Evolutionary conservation across 2,329 filamentous ascomycete species (phyloP), one percentile per base, ranked within the genome.

Genomic region (Blastomyces silverae): DNA sequence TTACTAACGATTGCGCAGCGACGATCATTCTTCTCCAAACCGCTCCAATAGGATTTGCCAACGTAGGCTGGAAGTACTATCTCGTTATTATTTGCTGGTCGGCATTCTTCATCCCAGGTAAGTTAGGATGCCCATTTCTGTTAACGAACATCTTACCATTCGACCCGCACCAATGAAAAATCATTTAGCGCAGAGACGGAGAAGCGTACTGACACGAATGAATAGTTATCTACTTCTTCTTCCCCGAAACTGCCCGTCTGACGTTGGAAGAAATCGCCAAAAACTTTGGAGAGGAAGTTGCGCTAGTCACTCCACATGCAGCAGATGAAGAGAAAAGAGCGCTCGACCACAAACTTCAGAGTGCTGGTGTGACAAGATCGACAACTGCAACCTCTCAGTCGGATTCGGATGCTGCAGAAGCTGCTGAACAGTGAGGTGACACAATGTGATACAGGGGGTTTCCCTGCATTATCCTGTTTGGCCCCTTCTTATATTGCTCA

Each of bases 261-360:
- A 78, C 78, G 0, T 70, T 82, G 11, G 80, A 82, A 65, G 79
- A 82, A 66, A 78, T 82, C 31, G 77, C 74, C 17, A 71, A 76
- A 63, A 77, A 77, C 61, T 82, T 83, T 63, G 82, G 81, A 7
- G 81, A 84, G 61, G 80, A 83, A 31, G 79, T 83, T 7, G 80
- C 80, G 0, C 77, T 82, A 3, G 73, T 80, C 56, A 69, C 81
- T 7, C 80, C 77, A 3, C 77, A 80, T 67, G 76, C 77, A 0
- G 77, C 76, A 0, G 79, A 79, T 17, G 76, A 77, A 52, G 74
- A 78, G 66, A 73, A 72, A 31, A 69, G 68, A 52, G 70, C 66
- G 22, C 62, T 73, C 20, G 70, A 73, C 39, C 56, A 42, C 20
- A 63, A 64, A 37, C 64, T 67, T 5, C 42, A 53, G 22, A 39